phyloP scores from a whole-genome alignment of 2,329 filamentous ascomycete species.

The Aspergillus sp. region DNA sequence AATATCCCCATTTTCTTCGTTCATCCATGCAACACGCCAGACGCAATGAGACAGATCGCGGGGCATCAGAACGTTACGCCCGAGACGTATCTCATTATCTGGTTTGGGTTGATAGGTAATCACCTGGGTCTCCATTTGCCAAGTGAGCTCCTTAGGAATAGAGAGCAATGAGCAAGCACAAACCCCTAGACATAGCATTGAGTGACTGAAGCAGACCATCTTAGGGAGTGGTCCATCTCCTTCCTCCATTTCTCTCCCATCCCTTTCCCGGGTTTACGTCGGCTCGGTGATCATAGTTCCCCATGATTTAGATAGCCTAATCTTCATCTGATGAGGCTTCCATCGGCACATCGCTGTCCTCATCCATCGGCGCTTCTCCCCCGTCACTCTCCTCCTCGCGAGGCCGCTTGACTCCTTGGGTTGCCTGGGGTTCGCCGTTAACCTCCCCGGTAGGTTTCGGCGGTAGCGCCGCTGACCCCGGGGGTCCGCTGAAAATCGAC shows the following conservation, averaged over 20 bases:
- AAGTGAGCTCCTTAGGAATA: slow-evolving; percentile 55
- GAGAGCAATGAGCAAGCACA: slow-evolving; percentile 17
- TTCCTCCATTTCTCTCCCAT: slow-evolving; percentile 14
- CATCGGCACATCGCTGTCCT: slow-evolving; percentile 69
- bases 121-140: slow-evolving; percentile 78
- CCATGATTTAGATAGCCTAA: slow-evolving; percentile 31
- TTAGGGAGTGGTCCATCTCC: slow-evolving; percentile 7
- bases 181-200: slow-evolving; percentile 18
- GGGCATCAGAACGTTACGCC: slow-evolving; percentile 38
- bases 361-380: slow-evolving; percentile 58
- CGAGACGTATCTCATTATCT: slow-evolving; percentile 76
- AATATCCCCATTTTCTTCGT: slow-evolving; percentile 82
- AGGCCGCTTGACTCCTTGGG: slow-evolving; percentile 65
- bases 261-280: slow-evolving; percentile 7
- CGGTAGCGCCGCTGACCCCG: slow-evolving; percentile 43
- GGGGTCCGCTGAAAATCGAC: slow-evolving; percentile 72
- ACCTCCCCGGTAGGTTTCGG: slow-evolving; percentile 51
- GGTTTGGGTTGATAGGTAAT: slow-evolving; percentile 83
- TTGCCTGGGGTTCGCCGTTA: slow-evolving; percentile 47
- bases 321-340: slow-evolving; percentile 74
- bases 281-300: not conserved
- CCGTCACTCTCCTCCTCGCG: slow-evolving; percentile 64
- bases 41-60: slow-evolving; percentile 69
- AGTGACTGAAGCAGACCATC: slow-evolving; percentile 14
- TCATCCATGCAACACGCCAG: slow-evolving; percentile 85